Evolutionary conservation across 148 eudicot genomes (phyloP).

Genomic region (Mesembryanthemum crystallinum): DNA sequence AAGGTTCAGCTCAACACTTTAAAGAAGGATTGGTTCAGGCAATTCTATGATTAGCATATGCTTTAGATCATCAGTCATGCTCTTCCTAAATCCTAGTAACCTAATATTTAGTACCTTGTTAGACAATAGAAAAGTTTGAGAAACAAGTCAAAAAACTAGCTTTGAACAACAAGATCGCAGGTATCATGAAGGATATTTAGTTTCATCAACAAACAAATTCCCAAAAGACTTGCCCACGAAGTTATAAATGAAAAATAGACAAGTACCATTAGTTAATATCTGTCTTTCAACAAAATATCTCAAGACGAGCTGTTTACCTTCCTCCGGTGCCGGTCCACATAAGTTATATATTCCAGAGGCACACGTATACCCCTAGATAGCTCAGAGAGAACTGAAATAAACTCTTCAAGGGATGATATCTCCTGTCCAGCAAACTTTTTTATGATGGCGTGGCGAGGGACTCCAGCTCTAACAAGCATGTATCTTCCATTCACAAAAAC

Average conservation of each 20-base stretch:
- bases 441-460: slow-evolving; percentile 93
- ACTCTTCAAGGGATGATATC: slow-evolving; percentile 62
- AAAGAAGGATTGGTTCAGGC: background rate
- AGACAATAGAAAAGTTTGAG: background rate
- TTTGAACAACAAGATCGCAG: background rate
- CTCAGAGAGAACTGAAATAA: slow-evolving; percentile 66
- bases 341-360: slow-evolving; percentile 82
- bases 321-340: slow-evolving; percentile 73
- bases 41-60: background rate
- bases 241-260: background rate
- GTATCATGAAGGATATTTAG: background rate
- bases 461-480: slow-evolving; percentile 91
- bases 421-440: slow-evolving; percentile 85
- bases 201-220: background rate
- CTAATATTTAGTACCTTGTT: background rate
- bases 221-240: background rate
- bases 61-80: background rate
- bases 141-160: no score
- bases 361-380: slow-evolving; percentile 78
- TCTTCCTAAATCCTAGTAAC: background rate
- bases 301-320: slow-evolving; percentile 48
- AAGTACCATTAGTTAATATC: background rate
- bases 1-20: background rate
- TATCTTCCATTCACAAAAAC: slow-evolving; percentile 46
- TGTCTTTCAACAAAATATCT: background rate